These are phyloP conservation scores for Coemansia sp. DNA, from an alignment of 192 early-diverging fungal genomes.

Conservation along the genomic window DNA sequence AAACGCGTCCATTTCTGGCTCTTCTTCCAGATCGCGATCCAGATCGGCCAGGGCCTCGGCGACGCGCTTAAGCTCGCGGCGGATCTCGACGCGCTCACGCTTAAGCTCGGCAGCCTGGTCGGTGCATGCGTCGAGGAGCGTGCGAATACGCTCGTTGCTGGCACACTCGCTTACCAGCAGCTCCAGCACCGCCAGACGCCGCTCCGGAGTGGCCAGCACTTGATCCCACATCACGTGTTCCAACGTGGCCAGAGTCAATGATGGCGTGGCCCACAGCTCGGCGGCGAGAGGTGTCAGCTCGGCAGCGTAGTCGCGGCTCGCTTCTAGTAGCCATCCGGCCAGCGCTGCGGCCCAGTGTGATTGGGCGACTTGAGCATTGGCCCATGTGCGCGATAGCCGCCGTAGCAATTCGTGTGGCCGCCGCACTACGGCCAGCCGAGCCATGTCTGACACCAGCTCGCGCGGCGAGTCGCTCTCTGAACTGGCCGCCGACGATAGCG, in stretches of 20 bases:
- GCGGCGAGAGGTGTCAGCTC: constrained; percentile 40
- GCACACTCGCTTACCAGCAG: constrained; percentile 61
- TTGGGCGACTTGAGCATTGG: neutral
- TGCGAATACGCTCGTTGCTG: constrained; percentile 56
- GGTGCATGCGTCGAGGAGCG: constrained; percentile 70
- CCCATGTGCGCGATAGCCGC: constrained; percentile 33
- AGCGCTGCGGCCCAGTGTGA: constrained; percentile 28
- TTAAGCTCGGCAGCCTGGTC: constrained; percentile 68
- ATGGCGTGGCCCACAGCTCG: constrained; percentile 10
- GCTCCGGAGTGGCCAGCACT: constrained; percentile 31
- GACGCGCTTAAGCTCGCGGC: constrained; percentile 61
- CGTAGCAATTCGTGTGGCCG: constrained; percentile 26
- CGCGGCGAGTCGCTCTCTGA: constrained; percentile 1
- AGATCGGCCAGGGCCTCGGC: constrained; percentile 44
- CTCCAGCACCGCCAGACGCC: constrained; percentile 65
- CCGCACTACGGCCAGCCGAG: neutral
- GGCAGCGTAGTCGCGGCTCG: constrained; percentile 19
- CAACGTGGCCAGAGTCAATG: constrained; percentile 12
- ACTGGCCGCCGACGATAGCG: constrained; percentile 3
- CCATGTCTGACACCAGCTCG: neutral
- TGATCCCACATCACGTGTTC: constrained; percentile 13
- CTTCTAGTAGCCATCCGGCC: constrained; percentile 43
- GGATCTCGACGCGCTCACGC: constrained; percentile 72
- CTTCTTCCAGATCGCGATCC: constrained; percentile 22
- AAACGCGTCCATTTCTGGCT: constrained; percentile 1